Conservation (phyloP, 208 protist genomes). For the Acanthamoeba royreba region DNA sequence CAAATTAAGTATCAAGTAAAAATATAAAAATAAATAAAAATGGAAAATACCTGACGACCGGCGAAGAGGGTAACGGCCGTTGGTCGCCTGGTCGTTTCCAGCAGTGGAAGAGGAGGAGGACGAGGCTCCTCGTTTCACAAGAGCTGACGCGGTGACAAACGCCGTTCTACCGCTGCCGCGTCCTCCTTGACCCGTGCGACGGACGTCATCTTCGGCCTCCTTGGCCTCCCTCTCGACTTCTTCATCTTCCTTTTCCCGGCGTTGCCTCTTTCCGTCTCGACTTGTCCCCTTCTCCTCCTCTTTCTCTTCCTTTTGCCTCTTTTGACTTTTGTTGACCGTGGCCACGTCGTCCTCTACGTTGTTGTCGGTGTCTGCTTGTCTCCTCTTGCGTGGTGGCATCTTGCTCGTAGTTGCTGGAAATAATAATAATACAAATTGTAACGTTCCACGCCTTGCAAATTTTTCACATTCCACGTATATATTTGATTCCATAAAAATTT, state of each 20-base stretch:
- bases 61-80: background rate
- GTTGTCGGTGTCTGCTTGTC: too few relatives aligned
- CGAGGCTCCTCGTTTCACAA: background rate
- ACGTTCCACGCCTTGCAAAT: too few relatives aligned
- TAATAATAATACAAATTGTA: too few relatives aligned
- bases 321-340: too few relatives aligned
- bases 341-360: too few relatives aligned
- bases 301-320: too few relatives aligned
- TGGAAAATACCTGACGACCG: background rate
- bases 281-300: too few relatives aligned
- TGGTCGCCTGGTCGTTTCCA: too few relatives aligned
- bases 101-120: background rate
- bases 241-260: background rate
- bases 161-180: background rate
- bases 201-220: background rate
- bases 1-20: background rate
- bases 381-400: background rate
- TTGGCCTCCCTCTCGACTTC: background rate
- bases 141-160: background rate
- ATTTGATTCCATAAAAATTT: too few relatives aligned
- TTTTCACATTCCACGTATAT: too few relatives aligned
- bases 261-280: too few relatives aligned
- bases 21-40: background rate
- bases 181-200: background rate
- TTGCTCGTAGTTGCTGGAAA: background rate